These are phyloP conservation scores for Plasmodium cynomolgi DNA, from an alignment of 169 alveolate species.

Conservation along the genomic window DNA sequence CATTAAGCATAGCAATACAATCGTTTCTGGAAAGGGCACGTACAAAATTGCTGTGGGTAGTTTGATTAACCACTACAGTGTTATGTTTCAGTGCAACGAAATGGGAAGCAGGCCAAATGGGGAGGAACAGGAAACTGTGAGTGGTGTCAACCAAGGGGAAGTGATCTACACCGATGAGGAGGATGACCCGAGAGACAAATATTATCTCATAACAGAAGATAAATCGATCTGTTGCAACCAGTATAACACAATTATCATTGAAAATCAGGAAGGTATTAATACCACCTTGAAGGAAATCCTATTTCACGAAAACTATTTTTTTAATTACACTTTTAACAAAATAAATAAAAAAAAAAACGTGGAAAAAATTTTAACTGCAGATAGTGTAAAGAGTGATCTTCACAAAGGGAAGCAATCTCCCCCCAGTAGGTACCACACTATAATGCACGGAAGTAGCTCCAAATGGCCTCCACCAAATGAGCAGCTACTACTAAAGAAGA, in stretches of 20 bases:
- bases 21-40: background rate
- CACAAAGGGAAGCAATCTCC: background rate
- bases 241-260: background rate
- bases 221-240: background rate
- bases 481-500: background rate
- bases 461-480: background rate
- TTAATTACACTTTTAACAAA: constrained; percentile 55
- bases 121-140: background rate
- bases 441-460: background rate
- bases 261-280: background rate
- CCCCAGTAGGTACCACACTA: background rate
- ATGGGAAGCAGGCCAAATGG: background rate
- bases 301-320: constrained; percentile 65
- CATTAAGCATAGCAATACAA: background rate
- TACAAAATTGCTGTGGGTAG: constrained; percentile 32
- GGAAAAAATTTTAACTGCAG: background rate
- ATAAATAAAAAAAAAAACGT: constrained; percentile 17
- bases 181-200: constrained; percentile 7
- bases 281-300: constrained; percentile 43
- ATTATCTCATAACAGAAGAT: constrained; percentile 31
- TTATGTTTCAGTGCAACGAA: background rate
- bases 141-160: background rate
- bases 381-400: background rate
- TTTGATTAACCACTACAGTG: constrained; percentile 26
- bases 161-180: constrained; percentile 1